Conservation (phyloP, 805 yeast genomes). For the Candida gorgasii region DNA sequence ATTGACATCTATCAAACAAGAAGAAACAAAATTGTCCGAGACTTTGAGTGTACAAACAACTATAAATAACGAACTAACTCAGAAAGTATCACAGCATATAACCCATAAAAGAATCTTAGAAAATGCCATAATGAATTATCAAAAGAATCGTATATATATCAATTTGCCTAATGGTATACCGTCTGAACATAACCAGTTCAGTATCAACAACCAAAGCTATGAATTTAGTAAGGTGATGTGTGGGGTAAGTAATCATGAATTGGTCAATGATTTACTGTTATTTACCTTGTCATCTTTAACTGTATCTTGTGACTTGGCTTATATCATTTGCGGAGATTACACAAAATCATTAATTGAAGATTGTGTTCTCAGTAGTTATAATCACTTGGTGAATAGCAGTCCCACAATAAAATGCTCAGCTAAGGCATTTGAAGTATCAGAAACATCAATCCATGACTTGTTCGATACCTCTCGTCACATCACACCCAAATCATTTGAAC, state of each 20-base stretch:
- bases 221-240: constrained; percentile 21
- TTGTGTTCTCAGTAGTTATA: neutral
- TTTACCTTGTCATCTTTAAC: constrained; percentile 13
- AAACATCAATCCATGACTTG: constrained; percentile 8
- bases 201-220: constrained; percentile 7
- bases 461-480: constrained; percentile 12
- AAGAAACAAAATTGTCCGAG: constrained; percentile 12
- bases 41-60: neutral
- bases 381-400: neutral
- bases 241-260: constrained; percentile 3
- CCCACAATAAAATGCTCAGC: constrained; percentile 2
- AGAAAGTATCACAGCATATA: constrained; percentile 35
- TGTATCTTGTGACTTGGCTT: neutral
- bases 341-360: neutral
- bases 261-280: constrained; percentile 23
- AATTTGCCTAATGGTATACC: constrained; percentile 7
- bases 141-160: constrained; percentile 28
- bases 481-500: neutral
- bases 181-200: constrained; percentile 8
- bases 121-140: constrained; percentile 45
- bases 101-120: constrained; percentile 46
- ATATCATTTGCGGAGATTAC: constrained; percentile 6
- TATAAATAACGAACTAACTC: constrained; percentile 17
- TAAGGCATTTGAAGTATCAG: constrained; percentile 12
- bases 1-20: neutral